phyloP scores from a whole-genome alignment of 1,139 yeast genomes.

The Kodamaea plutei region DNA sequence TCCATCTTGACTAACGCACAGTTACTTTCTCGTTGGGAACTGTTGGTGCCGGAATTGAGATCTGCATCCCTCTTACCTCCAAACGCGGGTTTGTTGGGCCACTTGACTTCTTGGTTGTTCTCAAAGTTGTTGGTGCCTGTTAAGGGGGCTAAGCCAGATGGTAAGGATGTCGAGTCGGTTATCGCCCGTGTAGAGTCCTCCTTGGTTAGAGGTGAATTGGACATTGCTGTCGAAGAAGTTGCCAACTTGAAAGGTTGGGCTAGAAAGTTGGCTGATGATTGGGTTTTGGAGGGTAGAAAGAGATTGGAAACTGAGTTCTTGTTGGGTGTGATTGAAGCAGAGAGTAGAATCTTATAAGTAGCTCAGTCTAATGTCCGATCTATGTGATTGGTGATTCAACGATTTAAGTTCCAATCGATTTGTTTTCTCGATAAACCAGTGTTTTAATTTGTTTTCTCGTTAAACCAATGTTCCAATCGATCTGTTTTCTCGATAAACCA shows the following conservation, averaged over 20 bases:
- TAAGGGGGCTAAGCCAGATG: conserved; percentile 55
- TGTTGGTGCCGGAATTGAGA: conserved; percentile 81
- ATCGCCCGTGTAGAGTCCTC: conserved; percentile 82
- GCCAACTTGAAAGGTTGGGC: conserved; percentile 92
- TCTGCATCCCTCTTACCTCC: conserved; percentile 88
- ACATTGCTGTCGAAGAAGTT: conserved; percentile 88
- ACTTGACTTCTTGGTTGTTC: conserved; percentile 72
- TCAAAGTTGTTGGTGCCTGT: conserved; percentile 69
- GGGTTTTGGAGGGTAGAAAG: conserved; percentile 86
- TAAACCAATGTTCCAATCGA: too few species aligned
- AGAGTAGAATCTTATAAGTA: conserved; percentile 38
- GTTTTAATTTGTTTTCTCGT: too few species aligned
- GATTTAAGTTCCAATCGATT: too few species aligned
- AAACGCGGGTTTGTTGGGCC: conserved; percentile 93
- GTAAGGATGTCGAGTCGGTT: conserved; percentile 83
- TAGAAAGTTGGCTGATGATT: conserved; percentile 81
- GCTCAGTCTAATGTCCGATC: too few species aligned
- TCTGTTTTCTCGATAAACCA: too few species aligned
- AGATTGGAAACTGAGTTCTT: conserved; percentile 84
- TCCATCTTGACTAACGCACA: conserved; percentile 67
- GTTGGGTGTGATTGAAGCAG: conserved; percentile 60
- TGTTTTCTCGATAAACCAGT: too few species aligned
- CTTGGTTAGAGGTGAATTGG: conserved; percentile 72
- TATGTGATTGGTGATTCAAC: too few species aligned
- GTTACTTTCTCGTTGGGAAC: conserved; percentile 66